Evolutionary conservation across 2,329 filamentous ascomycete species (phyloP).

Genomic region (Zasmidium citrigriseum): DNA sequence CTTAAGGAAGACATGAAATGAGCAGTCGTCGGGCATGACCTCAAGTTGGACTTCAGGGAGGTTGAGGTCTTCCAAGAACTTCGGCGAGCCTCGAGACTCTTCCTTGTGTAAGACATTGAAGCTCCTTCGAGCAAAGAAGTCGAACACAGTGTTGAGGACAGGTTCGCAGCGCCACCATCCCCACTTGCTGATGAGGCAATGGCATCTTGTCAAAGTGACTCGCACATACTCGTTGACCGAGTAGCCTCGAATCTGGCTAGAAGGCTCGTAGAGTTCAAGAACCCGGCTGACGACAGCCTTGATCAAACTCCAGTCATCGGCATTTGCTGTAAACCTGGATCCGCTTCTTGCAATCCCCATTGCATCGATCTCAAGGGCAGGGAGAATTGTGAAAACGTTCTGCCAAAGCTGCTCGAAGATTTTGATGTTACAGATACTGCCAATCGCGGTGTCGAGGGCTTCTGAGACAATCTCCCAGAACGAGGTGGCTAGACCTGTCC

Average conservation of each 20-base stretch:
- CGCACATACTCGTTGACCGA: constrained; percentile 60
- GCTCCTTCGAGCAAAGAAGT: constrained; percentile 59
- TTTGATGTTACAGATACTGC: constrained; percentile 25
- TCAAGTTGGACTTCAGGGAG: constrained; percentile 43
- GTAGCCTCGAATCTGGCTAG: constrained; percentile 40
- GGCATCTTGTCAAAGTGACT: constrained; percentile 53
- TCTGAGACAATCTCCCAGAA: constrained; percentile 50
- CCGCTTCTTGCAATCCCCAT: constrained; percentile 48
- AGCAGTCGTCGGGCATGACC: constrained; percentile 50
- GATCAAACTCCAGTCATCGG: constrained; percentile 54
- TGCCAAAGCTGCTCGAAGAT: constrained; percentile 43
- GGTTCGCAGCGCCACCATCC: constrained; percentile 59
- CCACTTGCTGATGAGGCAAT: constrained; percentile 56
- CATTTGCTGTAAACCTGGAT: constrained; percentile 39
- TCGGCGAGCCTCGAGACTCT: constrained; percentile 52
- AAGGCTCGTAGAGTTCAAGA: constrained; percentile 49
- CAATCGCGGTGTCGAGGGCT: constrained; percentile 29
- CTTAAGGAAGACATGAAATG: constrained; percentile 63
- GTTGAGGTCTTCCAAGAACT: constrained; percentile 55
- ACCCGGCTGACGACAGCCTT: constrained; percentile 49
- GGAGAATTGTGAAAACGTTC: constrained; percentile 54
- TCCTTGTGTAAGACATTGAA: constrained; percentile 57
- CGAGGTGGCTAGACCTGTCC: constrained; percentile 30
- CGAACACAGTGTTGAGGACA: constrained; percentile 56
- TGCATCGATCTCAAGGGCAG: constrained; percentile 54